Evolutionary conservation across 1,284 basidiomycete species (phyloP).

Genomic region (Apiotrichum veenhuisii): DNA sequence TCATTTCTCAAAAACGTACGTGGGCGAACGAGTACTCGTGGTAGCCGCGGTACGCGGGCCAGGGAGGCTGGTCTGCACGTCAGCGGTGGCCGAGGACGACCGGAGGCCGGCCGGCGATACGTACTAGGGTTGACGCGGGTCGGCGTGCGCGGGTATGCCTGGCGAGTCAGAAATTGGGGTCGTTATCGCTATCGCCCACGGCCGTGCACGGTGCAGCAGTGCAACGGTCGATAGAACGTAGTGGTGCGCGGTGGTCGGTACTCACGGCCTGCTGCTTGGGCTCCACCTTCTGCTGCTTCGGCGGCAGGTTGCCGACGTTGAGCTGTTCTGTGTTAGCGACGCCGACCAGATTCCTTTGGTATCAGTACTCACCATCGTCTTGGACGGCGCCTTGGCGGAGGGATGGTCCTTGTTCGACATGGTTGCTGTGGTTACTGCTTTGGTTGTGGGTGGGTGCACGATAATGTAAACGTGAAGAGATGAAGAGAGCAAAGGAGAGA

Average conservation of each 20-base stretch:
- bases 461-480: no score
- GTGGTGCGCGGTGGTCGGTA: conserved; percentile 1
- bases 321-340: conserved; percentile 34
- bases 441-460: no score
- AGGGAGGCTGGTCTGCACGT: conserved; percentile 76
- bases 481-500: conserved; percentile 1
- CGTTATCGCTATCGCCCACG: no score
- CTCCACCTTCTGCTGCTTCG: conserved; percentile 44
- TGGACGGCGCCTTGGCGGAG: conserved; percentile 39
- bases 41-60: conserved; percentile 92
- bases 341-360: no score
- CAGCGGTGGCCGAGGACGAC: conserved; percentile 1
- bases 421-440: not conserved
- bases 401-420: conserved; percentile 29
- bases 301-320: conserved; percentile 48
- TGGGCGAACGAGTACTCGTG: conserved; percentile 95
- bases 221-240: no score
- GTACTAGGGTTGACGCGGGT: conserved; percentile 51
- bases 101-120: conserved; percentile 11
- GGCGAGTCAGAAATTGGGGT: no score
- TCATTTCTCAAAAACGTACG: conserved; percentile 45
- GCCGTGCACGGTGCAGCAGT: no score
- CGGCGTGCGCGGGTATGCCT: conserved; percentile 49
- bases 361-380: conserved; percentile 32
- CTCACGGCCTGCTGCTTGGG: conserved; percentile 43